Evolutionary conservation across 129 eudicot genomes (phyloP), one percentile per base, ranked within the genome.

Genomic region (Flaveria sonorensis): DNA sequence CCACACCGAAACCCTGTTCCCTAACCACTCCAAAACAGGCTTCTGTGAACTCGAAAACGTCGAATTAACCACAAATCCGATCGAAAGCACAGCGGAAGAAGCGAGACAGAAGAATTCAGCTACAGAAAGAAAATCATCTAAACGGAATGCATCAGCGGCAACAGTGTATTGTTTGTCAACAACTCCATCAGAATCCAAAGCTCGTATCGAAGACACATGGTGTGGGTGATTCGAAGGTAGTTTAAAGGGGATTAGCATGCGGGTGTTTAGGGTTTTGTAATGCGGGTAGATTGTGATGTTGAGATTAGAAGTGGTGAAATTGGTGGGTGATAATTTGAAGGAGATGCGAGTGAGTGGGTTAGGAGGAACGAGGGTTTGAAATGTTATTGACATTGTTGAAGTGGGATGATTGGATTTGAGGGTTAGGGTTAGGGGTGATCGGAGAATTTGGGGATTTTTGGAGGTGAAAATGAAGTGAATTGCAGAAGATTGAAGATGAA

Each of bases 101-200:
- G 83, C 82, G 10, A 94, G 85, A 32, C 87, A 83, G 2, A 83
- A 3, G 66, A 92, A 77, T 52, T 94, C 99, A 7, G 89, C 70
- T 46, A 87, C 10, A 0, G 89, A 87, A 8, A 94, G 87, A 16
- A 91, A 73, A 45, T 72, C 82, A 72, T 94, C 96, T 21, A 87
- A 74, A 69, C 76, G 74, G 63, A 87, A 81, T n/a, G 60, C 6
- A 14, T 46, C 52, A 26, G 15, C 47, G 2, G 39, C 28, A 32
- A 19, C 42, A 43, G 61, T 76, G 74, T 68, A 40, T 43, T 59
- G 76, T 12, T 78, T 13, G 24, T 71, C 64, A 23, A 21, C 14
- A 7, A 45, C 26, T 11, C 48, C 64, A 14, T 81, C 83, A n/a
- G 90, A 84, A 52, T 84, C 52, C 11, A 77, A 57, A 28, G 87